Evolutionary conservation across 805 yeast species (phyloP), one percentile per base, ranked within the genome.

Genomic region (Kuraishia molischiana): DNA sequence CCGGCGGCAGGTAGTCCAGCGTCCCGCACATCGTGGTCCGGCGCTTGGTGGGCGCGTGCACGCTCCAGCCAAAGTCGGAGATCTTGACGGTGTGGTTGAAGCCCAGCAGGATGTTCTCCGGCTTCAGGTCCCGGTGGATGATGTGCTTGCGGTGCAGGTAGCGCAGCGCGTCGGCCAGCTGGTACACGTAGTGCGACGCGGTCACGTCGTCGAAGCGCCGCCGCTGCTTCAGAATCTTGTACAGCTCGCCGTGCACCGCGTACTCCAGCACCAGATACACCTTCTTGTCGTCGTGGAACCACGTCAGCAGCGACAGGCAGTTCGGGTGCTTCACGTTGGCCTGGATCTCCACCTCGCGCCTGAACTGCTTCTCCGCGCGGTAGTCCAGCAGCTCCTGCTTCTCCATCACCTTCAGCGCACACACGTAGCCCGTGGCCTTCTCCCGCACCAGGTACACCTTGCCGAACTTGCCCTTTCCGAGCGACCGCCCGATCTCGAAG

Each of bases 31-130:
- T 72, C 0, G 97, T 90, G 13, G 77, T 67, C 50, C 96, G 64
- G 44, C 74, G 71, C 13, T 32, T 41, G 5, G 71, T 60, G 1
- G 76, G 74, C 0, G 83, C 70, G 46, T 77, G 77, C 44, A 89
- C 90, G 39, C 95, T 82, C 97, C 97, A 90, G 11, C 98, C 98
- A 55, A 92, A 90, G 59, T 90, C 98, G 15, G 95, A 81, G 29
- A 90, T 68, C 54, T 89, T 90, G 38, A 90, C 68, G 19, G 72
- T 73, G 44, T 87, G 84, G 51, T 85, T 76, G 42, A 78, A 70
- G 5, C 86, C 85, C 9, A 90, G 62, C 32, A 90, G 60, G 36
- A 90, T 83, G 50, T 90, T 90, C 54, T 92, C 97, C 0, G 97
- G 97, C 57, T 90, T 90, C 45, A 90, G 75, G 53, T 90, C 98